These are phyloP conservation scores for Sanghuangporus baumii DNA, from an alignment of 1,284 basidiomycete genomes.

Conservation along the genomic window DNA sequence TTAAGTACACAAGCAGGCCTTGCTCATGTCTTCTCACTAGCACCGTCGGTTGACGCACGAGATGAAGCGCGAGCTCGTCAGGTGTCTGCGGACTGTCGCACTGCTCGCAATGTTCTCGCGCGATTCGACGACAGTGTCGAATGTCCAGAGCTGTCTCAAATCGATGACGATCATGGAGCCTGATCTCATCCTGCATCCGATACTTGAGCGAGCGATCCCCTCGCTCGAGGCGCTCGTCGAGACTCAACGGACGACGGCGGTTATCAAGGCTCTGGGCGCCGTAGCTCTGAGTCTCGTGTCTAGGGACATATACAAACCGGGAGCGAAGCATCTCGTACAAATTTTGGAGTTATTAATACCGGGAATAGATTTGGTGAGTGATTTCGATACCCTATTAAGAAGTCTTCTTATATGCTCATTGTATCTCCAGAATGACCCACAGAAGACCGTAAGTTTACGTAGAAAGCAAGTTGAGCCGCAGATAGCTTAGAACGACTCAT, in stretches of 20 bases:
- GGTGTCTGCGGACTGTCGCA: slow-evolving; percentile 76
- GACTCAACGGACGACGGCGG: slow-evolving; percentile 81
- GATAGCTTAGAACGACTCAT: slow-evolving; percentile 7
- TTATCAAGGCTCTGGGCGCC: slow-evolving; percentile 83
- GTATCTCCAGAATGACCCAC: slow-evolving; percentile 69
- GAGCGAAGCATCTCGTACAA: slow-evolving; percentile 78
- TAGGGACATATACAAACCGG: slow-evolving; percentile 69
- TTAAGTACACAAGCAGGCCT: background rate
- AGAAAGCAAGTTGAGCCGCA: background rate
- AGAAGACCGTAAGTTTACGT: slow-evolving; percentile 65
- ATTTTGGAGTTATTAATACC: slow-evolving; percentile 86
- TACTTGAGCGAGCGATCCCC: slow-evolving; percentile 82
- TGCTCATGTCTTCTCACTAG: slow-evolving; percentile 29
- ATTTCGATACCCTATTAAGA: background rate
- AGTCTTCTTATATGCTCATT: slow-evolving; percentile 7
- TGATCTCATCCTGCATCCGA: slow-evolving; percentile 79
- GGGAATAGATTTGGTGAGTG: slow-evolving; percentile 70
- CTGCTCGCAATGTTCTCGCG: slow-evolving; percentile 90
- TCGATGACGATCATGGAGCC: slow-evolving; percentile 83
- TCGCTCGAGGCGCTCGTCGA: slow-evolving; percentile 86
- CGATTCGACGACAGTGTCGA: slow-evolving; percentile 55
- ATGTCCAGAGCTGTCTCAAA: slow-evolving; percentile 67
- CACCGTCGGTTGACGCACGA: slow-evolving; percentile 69
- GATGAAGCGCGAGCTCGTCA: slow-evolving; percentile 85
- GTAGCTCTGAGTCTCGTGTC: slow-evolving; percentile 77